Evolutionary conservation across 2,329 filamentous ascomycete species (phyloP).

Genomic region (Parafenestella ontariensis): DNA sequence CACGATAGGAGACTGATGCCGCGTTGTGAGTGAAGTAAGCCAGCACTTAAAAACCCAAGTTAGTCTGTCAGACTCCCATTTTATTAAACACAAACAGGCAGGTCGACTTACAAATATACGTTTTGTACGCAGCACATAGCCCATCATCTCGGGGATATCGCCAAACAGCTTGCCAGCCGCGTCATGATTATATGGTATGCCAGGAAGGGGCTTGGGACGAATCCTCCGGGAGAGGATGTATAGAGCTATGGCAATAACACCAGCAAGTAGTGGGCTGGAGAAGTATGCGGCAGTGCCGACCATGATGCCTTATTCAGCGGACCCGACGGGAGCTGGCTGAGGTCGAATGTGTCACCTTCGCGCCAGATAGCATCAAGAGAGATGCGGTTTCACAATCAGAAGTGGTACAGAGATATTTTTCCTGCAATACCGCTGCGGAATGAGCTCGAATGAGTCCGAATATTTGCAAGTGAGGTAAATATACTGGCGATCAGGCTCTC

Average conservation of each 20-base stretch:
- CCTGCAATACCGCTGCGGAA: too few species aligned
- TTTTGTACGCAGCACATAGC: constrained; percentile 43
- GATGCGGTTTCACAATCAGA: too few species aligned
- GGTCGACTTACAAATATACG: constrained; percentile 13
- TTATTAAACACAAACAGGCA: not conserved
- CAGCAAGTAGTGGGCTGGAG: not conserved
- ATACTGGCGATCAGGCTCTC: not conserved
- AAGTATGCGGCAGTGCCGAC: not conserved
- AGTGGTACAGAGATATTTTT: too few species aligned
- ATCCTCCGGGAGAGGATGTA: not conserved
- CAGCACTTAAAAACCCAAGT: not conserved
- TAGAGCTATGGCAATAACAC: not conserved
- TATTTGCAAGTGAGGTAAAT: not conserved
- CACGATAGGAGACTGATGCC: constrained; percentile 6
- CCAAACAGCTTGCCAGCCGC: constrained; percentile 50
- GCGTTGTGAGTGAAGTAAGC: constrained; percentile 5
- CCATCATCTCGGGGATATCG: constrained; percentile 53
- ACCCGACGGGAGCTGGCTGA: not conserved
- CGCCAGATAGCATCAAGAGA: too few species aligned
- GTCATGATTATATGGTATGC: constrained; percentile 55
- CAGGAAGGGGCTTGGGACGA: constrained; percentile 50
- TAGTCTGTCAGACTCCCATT: not conserved
- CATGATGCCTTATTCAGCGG: not conserved
- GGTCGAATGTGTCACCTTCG: not conserved
- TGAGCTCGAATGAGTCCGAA: too few species aligned